Percentiles rank a stretch among this genome's conserved stretches.
Evolutionary conservation across 768 basidiomycete genomes (phyloP).

Genomic region (Hypholoma fasciculare): DNA sequence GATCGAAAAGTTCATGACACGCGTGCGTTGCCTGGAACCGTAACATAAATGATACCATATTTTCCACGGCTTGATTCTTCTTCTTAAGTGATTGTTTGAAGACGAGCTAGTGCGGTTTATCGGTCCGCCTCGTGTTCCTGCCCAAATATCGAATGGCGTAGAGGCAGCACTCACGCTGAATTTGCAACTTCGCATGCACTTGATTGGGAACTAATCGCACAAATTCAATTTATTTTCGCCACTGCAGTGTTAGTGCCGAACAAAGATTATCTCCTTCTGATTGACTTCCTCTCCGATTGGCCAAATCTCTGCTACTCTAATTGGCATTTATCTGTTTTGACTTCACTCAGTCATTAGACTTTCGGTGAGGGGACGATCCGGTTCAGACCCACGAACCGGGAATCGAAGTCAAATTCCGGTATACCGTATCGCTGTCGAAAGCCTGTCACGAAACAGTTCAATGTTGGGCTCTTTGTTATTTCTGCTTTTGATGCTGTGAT

Average conservation of each 20-base stretch:
- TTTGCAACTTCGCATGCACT: no score
- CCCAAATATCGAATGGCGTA: neutral
- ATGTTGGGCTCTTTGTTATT: neutral
- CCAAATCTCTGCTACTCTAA: no score
- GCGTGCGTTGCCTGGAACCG: neutral
- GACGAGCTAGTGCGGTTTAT: slow-evolving; percentile 6
- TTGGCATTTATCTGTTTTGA: no score
- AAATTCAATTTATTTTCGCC: no score
- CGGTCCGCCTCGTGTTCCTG: slow-evolving; percentile 2
- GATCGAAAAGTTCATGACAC: slow-evolving; percentile 3
- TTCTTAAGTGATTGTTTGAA: neutral
- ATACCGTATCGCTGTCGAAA: neutral
- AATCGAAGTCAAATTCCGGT: neutral
- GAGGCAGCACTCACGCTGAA: neutral
- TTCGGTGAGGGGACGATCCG: neutral
- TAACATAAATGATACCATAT: neutral
- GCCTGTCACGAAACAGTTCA: neutral
- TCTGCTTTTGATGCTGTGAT: no score
- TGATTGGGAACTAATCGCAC: no score
- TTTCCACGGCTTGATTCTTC: slow-evolving; percentile 6
- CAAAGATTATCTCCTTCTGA: no score
- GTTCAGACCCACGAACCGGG: neutral
- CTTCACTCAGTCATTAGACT: neutral
- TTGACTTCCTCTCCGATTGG: no score
- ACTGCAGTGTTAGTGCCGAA: no score